Conservation (phyloP, 805 yeast genomes). For the Ogataea nonfermentans region DNA sequence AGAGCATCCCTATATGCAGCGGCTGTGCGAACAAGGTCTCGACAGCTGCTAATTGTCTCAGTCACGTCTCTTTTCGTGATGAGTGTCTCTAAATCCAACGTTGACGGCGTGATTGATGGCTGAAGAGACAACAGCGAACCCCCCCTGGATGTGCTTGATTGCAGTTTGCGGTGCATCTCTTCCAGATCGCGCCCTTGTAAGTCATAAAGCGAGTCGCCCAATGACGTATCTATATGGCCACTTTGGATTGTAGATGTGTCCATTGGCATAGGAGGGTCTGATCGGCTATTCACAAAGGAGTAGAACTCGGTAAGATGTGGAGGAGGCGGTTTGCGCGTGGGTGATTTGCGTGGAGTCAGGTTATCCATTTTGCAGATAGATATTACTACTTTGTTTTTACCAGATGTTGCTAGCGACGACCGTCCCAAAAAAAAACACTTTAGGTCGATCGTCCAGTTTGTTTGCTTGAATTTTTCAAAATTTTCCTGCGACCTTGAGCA, state of each 20-base stretch:
- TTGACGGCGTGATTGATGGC: constrained; percentile 50
- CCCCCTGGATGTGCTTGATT: constrained; percentile 12
- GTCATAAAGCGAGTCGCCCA: constrained; percentile 6
- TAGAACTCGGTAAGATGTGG: constrained; percentile 62
- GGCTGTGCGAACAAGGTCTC: constrained; percentile 47
- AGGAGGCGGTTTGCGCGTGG: constrained; percentile 37
- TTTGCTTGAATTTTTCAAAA: constrained; percentile 6
- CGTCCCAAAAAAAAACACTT: constrained; percentile 1
- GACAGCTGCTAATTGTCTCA: constrained; percentile 46
- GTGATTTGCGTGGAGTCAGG: constrained; percentile 20
- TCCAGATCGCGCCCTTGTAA: constrained; percentile 5
- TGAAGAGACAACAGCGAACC: constrained; percentile 37
- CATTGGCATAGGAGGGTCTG: constrained; percentile 1
- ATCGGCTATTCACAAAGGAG: constrained; percentile 42
- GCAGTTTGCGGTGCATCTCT: constrained; percentile 7
- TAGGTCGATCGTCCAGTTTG: not conserved
- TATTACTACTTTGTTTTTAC: not conserved
- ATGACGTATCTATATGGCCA: not conserved
- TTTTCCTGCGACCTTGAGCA: constrained; percentile 5
- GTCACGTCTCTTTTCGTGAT: constrained; percentile 60
- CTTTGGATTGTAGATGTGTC: constrained; percentile 5
- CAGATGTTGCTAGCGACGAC: constrained; percentile 7
- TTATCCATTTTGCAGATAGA: constrained; percentile 12
- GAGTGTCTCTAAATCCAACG: constrained; percentile 57
- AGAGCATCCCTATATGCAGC: constrained; percentile 47